These are phyloP conservation scores for Daldinia concentrica DNA, from an alignment of 495 filamentous ascomycete genomes.

Conservation along the genomic window DNA sequence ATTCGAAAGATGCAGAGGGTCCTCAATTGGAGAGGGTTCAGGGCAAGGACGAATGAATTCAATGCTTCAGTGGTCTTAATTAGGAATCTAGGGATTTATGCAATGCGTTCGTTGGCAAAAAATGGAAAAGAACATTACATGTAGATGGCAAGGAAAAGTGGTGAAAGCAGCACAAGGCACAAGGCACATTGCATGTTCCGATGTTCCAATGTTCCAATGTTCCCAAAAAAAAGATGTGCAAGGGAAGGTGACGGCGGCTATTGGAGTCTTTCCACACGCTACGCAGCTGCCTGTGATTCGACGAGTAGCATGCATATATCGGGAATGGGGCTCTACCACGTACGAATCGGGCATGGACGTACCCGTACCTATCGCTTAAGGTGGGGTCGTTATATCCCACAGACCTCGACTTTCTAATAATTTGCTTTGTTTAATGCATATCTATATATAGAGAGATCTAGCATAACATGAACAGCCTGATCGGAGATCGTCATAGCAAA, in stretches of 20 bases:
- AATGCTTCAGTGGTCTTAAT: background rate
- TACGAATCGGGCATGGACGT: conserved; percentile 1
- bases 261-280: conserved; percentile 41
- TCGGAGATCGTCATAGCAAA: background rate
- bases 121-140: background rate
- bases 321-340: conserved; percentile 9
- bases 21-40: conserved; percentile 9
- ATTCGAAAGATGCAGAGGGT: conserved; percentile 11
- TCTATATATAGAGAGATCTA: background rate
- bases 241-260: conserved; percentile 42
- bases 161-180: conserved; percentile 27
- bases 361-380: conserved; percentile 8
- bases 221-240: conserved; percentile 23
- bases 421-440: background rate
- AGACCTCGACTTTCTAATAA: background rate
- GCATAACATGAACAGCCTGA: background rate
- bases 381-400: background rate
- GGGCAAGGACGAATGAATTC: conserved; percentile 12
- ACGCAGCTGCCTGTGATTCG: conserved; percentile 49
- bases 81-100: conserved; percentile 4
- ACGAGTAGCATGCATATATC: conserved; percentile 18
- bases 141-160: conserved; percentile 28
- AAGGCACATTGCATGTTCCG: conserved; percentile 31
- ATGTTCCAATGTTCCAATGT: conserved; percentile 7
- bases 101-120: conserved; percentile 12